Percentiles rank a stretch among this genome's conserved stretches.
phyloP scores from a whole-genome alignment of 495 filamentous ascomycete genomes.

The Sabuloglossum arenarium region DNA sequence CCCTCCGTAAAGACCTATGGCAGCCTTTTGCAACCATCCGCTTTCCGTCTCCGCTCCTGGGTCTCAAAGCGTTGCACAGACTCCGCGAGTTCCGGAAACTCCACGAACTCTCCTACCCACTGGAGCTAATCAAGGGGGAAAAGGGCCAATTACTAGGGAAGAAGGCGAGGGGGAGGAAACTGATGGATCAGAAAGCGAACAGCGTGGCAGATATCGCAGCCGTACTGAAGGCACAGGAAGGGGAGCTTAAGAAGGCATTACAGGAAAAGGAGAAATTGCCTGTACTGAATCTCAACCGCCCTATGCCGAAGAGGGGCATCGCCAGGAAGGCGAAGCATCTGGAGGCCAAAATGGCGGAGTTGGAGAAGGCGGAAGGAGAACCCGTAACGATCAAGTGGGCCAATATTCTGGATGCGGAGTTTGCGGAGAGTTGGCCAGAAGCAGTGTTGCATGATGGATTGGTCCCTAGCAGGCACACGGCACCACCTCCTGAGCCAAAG shows the following conservation, averaged over 20 bases:
- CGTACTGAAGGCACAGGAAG: constrained; percentile 37
- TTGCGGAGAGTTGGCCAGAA: constrained; percentile 44
- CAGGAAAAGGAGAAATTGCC: constrained; percentile 16
- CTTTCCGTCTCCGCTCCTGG: constrained; percentile 42
- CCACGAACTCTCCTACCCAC: constrained; percentile 34
- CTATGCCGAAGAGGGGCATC: constrained; percentile 18
- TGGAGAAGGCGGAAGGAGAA: constrained; percentile 16
- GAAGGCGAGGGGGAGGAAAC: constrained; percentile 34
- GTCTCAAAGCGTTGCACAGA: constrained; percentile 52
- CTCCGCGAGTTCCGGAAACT: constrained; percentile 62
- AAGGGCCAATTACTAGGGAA: constrained; percentile 23
- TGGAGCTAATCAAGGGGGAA: constrained; percentile 17
- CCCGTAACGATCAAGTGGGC: constrained; percentile 46
- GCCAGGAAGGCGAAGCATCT: constrained; percentile 17
- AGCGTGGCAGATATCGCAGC: constrained; percentile 68
- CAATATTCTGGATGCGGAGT: constrained; percentile 40
- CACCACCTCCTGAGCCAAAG: neutral
- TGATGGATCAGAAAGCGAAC: constrained; percentile 86
- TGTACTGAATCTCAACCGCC: constrained; percentile 12
- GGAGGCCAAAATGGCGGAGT: constrained; percentile 20
- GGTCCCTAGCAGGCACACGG: constrained; percentile 1
- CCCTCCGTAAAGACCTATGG: constrained; percentile 84
- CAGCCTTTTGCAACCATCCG: constrained; percentile 52
- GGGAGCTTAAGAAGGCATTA: constrained; percentile 7
- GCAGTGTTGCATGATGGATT: constrained; percentile 42